Evolutionary conservation across 257 asterid species (phyloP), one percentile per base, ranked within the genome.

Genomic region (Solanum chmielewskii): DNA sequence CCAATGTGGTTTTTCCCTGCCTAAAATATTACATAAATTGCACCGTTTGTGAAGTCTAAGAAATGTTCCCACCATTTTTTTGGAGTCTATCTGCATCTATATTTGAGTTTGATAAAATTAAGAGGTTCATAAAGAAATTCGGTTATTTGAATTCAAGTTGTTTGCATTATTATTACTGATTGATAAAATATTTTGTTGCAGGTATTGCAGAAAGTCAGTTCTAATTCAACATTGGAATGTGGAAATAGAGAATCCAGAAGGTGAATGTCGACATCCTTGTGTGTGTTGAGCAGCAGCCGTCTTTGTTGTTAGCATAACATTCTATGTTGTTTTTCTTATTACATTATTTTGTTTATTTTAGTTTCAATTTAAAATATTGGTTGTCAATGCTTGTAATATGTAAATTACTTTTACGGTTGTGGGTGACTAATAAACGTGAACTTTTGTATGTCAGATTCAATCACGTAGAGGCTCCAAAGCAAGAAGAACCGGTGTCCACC

Each of bases 231-330:
- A 37, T 33, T 89, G 56, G 95, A 92, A 77, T 82, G 90, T 84
- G 92, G 92, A 91, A 90, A 89, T 80, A 87, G 89, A 90, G 99
- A 91, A 78, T 86, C 92, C 77, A 90, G 87, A 90, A 94, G 99
- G 99, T 95, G 92, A 80, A 71, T 16, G 78, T 87, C 77, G 73
- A 85, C 83, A 47, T 87, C 87, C 85, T 86, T 70, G 31, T 60
- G 16, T 15, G 4, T 18, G 69, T 49, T 15, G 44, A 18, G 41
- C 18, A 18, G 80, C 13, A 14, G 84, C 29, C 5, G 69, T 69
- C 85, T 81, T 10, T 31, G 45, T 81, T 27, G 11, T 29, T 27
- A 27, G 13, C 39, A 44, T 49, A 47, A 80, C 42, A 45, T 37
- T 27, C 41, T 80, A 16, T 16, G 25, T 15, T 78, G 41, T 80